Percentiles rank a stretch among this genome's conserved stretches.
These are phyloP conservation scores for Scheffersomyces coipomensis DNA, from an alignment of 805 yeast species.

Conservation along the genomic window DNA sequence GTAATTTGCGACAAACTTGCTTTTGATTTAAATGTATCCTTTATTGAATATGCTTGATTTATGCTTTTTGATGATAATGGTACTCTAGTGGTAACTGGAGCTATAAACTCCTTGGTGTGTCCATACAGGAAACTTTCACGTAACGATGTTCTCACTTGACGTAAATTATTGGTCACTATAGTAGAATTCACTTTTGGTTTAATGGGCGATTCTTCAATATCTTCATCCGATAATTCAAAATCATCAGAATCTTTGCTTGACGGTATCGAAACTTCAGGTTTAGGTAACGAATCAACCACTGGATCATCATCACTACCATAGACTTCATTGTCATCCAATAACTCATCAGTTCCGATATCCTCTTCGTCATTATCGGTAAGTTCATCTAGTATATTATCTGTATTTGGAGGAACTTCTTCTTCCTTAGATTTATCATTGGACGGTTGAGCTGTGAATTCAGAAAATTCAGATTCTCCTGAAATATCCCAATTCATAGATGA, in stretches of 20 bases:
- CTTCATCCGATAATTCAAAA: constrained; percentile 28
- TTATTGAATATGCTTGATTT: background rate
- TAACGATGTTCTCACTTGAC: constrained; percentile 3
- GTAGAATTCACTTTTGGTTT: constrained; percentile 11
- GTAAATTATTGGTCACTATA: background rate
- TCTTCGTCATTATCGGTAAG: constrained; percentile 16
- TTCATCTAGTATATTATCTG: constrained; percentile 9
- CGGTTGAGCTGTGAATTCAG: constrained; percentile 25
- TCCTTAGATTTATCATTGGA: background rate
- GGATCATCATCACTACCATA: background rate
- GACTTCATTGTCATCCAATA: constrained; percentile 2
- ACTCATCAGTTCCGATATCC: constrained; percentile 2
- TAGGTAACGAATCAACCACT: background rate
- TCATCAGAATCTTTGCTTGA: constrained; percentile 2
- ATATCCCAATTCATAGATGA: constrained; percentile 8
- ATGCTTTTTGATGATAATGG: background rate
- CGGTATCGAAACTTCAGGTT: background rate
- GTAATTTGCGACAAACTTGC: too few species aligned
- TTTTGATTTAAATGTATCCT: background rate
- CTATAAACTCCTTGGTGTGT: background rate
- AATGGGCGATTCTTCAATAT: constrained; percentile 41
- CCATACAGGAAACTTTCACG: constrained; percentile 10
- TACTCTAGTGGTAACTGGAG: background rate
- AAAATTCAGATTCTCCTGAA: constrained; percentile 30
- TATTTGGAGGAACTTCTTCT: constrained; percentile 1